These are phyloP conservation scores for Aspergillus steynii DNA, from an alignment of 495 filamentous ascomycete species.

Conservation along the genomic window DNA sequence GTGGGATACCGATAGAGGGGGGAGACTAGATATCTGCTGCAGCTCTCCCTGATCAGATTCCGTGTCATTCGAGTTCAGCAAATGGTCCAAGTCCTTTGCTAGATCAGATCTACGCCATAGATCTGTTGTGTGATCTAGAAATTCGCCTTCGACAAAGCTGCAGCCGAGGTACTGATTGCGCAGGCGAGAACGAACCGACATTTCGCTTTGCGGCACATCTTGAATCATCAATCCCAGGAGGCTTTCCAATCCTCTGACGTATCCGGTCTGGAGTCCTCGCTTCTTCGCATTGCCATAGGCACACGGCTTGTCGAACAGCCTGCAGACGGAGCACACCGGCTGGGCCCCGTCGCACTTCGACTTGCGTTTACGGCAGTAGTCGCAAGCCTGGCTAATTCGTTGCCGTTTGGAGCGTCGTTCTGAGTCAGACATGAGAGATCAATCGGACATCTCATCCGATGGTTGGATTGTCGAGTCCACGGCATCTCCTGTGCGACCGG, in stretches of 20 bases:
- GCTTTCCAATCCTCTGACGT: constrained; percentile 61
- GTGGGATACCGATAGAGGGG: neutral
- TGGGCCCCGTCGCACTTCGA: constrained; percentile 62
- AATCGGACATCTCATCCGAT: neutral
- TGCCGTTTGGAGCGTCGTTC: constrained; percentile 34
- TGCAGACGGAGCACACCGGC: constrained; percentile 58
- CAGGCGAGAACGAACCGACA: constrained; percentile 33
- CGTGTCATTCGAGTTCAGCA: constrained; percentile 16
- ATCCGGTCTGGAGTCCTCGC: constrained; percentile 63
- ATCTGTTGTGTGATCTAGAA: constrained; percentile 6
- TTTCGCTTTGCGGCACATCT: constrained; percentile 32
- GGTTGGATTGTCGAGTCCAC: too few relatives aligned
- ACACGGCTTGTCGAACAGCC: constrained; percentile 49
- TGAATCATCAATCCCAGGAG: constrained; percentile 42
- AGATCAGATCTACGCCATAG: constrained; percentile 28
- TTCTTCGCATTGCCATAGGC: constrained; percentile 60
- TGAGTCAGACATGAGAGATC: neutral
- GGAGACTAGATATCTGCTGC: too few relatives aligned
- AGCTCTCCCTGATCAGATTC: neutral
- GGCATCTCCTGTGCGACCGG: too few relatives aligned
- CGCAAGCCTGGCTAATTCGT: constrained; percentile 60
- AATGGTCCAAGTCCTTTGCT: constrained; percentile 19
- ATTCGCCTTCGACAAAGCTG: constrained; percentile 34
- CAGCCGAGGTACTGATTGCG: constrained; percentile 37
- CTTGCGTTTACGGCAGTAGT: constrained; percentile 58